phyloP scores from a whole-genome alignment of 495 filamentous ascomycete genomes.

The Daldinia concentrica region DNA sequence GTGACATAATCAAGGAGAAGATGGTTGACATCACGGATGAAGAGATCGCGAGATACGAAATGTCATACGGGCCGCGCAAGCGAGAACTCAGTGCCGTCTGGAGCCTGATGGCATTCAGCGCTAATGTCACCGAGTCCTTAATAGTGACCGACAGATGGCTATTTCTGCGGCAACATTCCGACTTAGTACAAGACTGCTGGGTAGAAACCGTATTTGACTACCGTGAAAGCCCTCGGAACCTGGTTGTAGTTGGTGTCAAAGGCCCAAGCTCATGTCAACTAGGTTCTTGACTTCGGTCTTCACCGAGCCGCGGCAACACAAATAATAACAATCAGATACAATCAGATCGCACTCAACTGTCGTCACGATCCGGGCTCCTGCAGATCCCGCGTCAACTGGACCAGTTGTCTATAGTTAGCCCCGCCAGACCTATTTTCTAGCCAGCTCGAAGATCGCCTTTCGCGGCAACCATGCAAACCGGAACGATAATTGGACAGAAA shows the following conservation, averaged over 20 bases:
- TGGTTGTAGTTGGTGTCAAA: slow-evolving; percentile 91
- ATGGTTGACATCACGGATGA: slow-evolving; percentile 74
- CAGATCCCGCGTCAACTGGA: slow-evolving; percentile 36
- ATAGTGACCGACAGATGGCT: slow-evolving; percentile 94
- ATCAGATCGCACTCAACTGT: slow-evolving; percentile 17
- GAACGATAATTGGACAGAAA: slow-evolving; percentile 38
- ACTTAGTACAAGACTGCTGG: slow-evolving; percentile 77
- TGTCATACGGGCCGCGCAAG: slow-evolving; percentile 68
- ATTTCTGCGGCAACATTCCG: slow-evolving; percentile 80
- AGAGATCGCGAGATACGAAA: slow-evolving; percentile 75
- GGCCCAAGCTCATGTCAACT: slow-evolving; percentile 45
- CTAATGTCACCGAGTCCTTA: slow-evolving; percentile 83
- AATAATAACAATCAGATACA: slow-evolving; percentile 5
- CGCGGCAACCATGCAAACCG: slow-evolving; percentile 29
- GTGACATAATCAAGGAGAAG: slow-evolving; percentile 64
- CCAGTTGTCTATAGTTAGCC: slow-evolving; percentile 32
- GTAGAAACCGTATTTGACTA: slow-evolving; percentile 95
- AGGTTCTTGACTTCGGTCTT: slow-evolving; percentile 26
- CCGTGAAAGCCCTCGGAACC: slow-evolving; percentile 82
- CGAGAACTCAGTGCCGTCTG: slow-evolving; percentile 87
- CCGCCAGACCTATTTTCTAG: slow-evolving; percentile 26
- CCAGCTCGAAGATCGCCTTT: slow-evolving; percentile 24
- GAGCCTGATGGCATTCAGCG: slow-evolving; percentile 95
- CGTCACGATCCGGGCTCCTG: slow-evolving; percentile 29
- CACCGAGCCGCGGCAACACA: slow-evolving; percentile 32